Conservation (phyloP, 2,329 filamentous ascomycete species). For the Trichoderma polysporum region DNA sequence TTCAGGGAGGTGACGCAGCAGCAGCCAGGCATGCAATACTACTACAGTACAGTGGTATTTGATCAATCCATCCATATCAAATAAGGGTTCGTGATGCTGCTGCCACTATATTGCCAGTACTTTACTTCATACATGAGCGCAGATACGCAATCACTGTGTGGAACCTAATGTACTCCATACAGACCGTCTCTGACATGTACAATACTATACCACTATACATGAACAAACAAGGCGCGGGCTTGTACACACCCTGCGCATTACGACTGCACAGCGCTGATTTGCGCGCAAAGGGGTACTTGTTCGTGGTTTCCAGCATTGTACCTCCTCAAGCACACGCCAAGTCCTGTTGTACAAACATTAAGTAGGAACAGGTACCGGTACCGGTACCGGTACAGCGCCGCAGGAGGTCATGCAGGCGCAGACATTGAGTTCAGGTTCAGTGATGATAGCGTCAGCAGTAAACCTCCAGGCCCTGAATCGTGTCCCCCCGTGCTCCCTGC, state of each 20-base stretch:
- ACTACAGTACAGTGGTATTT: too few species aligned
- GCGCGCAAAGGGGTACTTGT: neutral
- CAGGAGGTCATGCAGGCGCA: neutral
- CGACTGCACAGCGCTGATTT: neutral
- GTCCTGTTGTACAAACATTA: neutral
- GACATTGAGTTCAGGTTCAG: neutral
- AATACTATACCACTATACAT: neutral
- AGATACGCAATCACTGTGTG: constrained; percentile 1
- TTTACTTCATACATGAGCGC: neutral
- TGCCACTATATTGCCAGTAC: neutral
- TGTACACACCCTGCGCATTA: neutral
- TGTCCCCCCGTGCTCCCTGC: neutral
- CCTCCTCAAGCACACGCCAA: neutral
- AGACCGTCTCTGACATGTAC: neutral
- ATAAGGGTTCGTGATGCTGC: neutral
- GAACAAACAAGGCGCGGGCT: neutral
- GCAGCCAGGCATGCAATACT: constrained; percentile 1
- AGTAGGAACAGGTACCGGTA: too few species aligned
- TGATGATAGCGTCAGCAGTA: neutral
- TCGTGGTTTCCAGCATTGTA: neutral
- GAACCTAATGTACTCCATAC: neutral
- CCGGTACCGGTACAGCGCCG: neutral
- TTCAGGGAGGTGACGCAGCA: neutral
- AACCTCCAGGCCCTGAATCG: constrained; percentile 3
- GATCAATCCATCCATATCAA: neutral